Evolutionary conservation across 192 early-diverging fungal genomes (phyloP).

Genomic region (Diversispora eburnea): DNA sequence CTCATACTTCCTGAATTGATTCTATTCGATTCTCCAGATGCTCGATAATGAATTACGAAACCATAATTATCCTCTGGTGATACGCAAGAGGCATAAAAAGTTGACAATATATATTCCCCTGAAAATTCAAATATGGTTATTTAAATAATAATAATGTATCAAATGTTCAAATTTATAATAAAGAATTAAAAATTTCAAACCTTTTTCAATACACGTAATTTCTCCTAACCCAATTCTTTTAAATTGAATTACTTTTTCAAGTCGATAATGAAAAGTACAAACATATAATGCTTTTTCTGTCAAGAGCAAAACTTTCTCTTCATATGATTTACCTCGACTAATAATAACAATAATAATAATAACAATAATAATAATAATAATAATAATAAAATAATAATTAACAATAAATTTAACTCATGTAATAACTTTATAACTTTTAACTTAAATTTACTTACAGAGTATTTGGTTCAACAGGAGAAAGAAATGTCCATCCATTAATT

Average conservation of each 20-base stretch:
- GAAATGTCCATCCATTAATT: slow-evolving; percentile 61
- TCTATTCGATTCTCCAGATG: slow-evolving; percentile 46
- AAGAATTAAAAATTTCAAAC: slow-evolving; percentile 29
- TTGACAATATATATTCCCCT: slow-evolving; percentile 45
- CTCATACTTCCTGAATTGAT: slow-evolving; percentile 51
- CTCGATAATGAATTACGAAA: slow-evolving; percentile 44
- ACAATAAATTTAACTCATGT: no score
- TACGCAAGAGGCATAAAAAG: slow-evolving; percentile 34
- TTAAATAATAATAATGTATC: slow-evolving; percentile 5
- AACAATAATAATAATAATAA: background rate
- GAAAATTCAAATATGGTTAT: background rate
- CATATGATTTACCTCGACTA: slow-evolving; percentile 38
- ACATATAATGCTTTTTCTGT: slow-evolving; percentile 64
- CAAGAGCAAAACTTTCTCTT: slow-evolving; percentile 65
- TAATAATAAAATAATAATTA: no score
- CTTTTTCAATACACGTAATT: slow-evolving; percentile 56
- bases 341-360: background rate
- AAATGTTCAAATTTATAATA: background rate
- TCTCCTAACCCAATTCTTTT: slow-evolving; percentile 54
- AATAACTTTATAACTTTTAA: no score
- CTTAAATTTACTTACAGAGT: slow-evolving; percentile 33
- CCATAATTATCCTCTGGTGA: slow-evolving; percentile 50
- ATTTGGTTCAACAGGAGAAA: slow-evolving; percentile 52
- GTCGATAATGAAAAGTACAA: slow-evolving; percentile 64
- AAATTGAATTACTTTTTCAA: slow-evolving; percentile 67